Conservation (phyloP, 805 yeast genomes). For the Suhomyces prunicola region DNA sequence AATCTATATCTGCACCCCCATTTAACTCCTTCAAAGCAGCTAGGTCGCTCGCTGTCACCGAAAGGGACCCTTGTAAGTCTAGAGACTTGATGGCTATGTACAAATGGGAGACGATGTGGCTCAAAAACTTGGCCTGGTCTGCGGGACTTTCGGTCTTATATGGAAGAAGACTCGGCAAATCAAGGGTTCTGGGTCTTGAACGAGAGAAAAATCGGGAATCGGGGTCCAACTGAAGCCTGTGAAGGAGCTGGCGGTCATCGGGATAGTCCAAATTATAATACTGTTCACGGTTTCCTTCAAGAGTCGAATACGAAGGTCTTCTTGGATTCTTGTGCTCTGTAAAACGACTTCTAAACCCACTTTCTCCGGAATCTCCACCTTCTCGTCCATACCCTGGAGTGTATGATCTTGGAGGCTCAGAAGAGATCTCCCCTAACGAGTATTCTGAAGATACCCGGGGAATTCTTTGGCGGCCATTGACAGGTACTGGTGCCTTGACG, state of each 20-base stretch:
- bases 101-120: conserved; percentile 76
- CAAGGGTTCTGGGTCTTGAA: conserved; percentile 37
- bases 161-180: conserved; percentile 55
- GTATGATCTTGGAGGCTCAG: conserved; percentile 17
- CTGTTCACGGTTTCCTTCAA: conserved; percentile 15
- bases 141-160: conserved; percentile 65
- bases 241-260: conserved; percentile 31
- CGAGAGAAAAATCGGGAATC: conserved; percentile 38
- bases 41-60: conserved; percentile 66
- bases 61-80: conserved; percentile 69
- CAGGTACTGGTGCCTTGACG: conserved; percentile 19
- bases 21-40: conserved; percentile 37
- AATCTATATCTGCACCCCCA: conserved; percentile 38
- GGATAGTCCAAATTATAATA: conserved; percentile 55
- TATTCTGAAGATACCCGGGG: conserved; percentile 6
- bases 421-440: neutral
- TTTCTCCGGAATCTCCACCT: conserved; percentile 1
- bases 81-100: conserved; percentile 73
- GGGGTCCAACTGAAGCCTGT: conserved; percentile 29
- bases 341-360: neutral
- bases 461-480: conserved; percentile 6
- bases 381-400: conserved; percentile 20
- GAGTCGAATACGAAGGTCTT: conserved; percentile 19
- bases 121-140: conserved; percentile 69
- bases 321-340: conserved; percentile 1